Evolutionary conservation across 345 rosid species (phyloP).

Genomic region (Salix viminalis): DNA sequence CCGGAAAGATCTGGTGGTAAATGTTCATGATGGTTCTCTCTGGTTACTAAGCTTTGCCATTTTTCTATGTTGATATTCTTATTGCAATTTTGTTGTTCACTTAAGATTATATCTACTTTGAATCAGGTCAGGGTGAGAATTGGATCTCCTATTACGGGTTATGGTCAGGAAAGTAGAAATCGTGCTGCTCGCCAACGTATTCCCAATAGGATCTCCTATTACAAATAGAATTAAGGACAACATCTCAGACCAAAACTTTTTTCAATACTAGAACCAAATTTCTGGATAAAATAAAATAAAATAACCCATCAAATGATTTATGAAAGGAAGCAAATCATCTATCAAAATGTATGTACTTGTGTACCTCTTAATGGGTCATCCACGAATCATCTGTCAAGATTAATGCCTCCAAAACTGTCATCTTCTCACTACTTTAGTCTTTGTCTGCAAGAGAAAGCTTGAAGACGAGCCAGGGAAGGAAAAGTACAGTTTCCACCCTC

Average conservation of each 20-base stretch:
- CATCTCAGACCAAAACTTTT: too few species aligned
- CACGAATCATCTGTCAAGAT: neutral
- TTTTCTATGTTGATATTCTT: neutral
- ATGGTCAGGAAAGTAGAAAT: conserved; percentile 93
- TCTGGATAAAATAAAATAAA: too few species aligned
- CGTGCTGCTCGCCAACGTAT: conserved; percentile 96
- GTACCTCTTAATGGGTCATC: neutral
- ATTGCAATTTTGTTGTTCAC: conserved; percentile 1
- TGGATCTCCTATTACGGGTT: conserved; percentile 94
- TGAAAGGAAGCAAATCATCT: neutral
- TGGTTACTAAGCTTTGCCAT: neutral
- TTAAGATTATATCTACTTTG: conserved; percentile 13
- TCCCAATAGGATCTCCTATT: conserved; percentile 49
- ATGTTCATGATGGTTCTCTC: neutral
- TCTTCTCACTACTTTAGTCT: neutral
- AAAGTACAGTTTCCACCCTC: neutral
- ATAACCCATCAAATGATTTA: neutral
- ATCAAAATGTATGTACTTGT: neutral
- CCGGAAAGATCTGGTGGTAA: neutral
- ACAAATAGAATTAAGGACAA: neutral
- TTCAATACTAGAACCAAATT: too few species aligned
- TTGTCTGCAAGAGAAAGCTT: neutral
- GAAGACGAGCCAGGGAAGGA: neutral
- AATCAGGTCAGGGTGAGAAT: conserved; percentile 86
- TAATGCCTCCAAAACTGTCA: neutral